These are phyloP conservation scores for Globisporangium cylindrosporum DNA, from an alignment of 352 stramenopile species.

Conservation along the genomic window DNA sequence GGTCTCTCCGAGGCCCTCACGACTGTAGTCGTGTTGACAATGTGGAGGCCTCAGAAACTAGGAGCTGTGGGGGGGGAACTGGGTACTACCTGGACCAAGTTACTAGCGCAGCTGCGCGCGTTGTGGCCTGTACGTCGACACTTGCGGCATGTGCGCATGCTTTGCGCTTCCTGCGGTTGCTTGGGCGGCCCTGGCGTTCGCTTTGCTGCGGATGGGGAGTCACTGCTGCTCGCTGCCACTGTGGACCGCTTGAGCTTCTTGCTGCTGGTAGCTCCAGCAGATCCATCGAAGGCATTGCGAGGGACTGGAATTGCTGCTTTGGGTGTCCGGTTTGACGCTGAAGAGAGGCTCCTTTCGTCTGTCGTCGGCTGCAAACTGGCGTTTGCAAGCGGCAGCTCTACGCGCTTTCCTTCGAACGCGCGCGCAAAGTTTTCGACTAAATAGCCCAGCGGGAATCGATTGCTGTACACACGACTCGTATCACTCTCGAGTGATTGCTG, in stretches of 20 bases:
- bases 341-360: neutral
- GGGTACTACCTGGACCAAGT: neutral
- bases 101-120: neutral
- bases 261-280: neutral
- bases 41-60: neutral
- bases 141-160: neutral
- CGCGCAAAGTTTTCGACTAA: neutral
- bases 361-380: neutral
- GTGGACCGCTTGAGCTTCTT: constrained; percentile 1
- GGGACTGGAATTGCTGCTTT: neutral
- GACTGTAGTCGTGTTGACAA: neutral
- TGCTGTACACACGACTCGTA: neutral
- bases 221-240: neutral
- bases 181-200: neutral
- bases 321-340: neutral
- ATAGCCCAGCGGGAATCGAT: neutral
- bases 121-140: neutral
- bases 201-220: neutral
- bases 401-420: neutral
- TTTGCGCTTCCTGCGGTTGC: neutral
- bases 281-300: neutral
- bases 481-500: neutral
- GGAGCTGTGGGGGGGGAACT: neutral
- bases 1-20: neutral
- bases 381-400: neutral